Evolutionary conservation across 2,329 filamentous ascomycete species (phyloP), one percentile per base, ranked within the genome.

Genomic region (Aspergillus sp.): DNA sequence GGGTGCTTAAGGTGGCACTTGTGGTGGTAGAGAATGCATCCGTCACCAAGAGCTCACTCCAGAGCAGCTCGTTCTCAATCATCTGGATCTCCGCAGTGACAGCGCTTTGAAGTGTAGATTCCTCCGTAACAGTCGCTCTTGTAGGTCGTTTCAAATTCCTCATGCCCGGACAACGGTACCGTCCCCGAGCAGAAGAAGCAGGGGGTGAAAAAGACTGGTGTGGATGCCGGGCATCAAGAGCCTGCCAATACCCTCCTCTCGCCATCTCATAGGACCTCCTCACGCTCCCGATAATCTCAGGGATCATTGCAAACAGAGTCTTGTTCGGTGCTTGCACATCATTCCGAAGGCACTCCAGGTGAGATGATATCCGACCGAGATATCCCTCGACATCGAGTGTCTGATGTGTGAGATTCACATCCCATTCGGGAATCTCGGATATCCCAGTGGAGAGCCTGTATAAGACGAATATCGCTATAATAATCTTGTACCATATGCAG

Each of bases 11-110:
- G 17, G 8, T 45, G 19, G 51, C 41, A 41, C 25, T 19, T 17
- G 22, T 31, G 9, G 46, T 45, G 9, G 17, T 31, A 49, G 53
- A 15, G 25, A 48, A 41, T 7, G 34, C 23, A 51, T 57, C 55
- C 7, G 46, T n/a, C 22, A 50, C 47, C 6, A 57, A 9, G n/a
- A 57, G 17, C 19, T 57, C 55, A 22, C 11, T 45, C 55, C 46
- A 57, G 5, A 57, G 28, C 4, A 23, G 30, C 47, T 57, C 55
- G 8, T 57, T 51, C n/a, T 57, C 47, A 8, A 57, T 57, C 47
- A 23, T 30, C 30, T 50, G 25, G 9, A 57, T 43, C 28, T 57
- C 55, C 3, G 19, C 55, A 3, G 46, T 25, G 9, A 57, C 9
- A 7, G 31, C 22, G 11, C 30, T 28, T 1, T 34, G 46, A 5